Evolutionary conservation across 139 green algal genomes (phyloP), one percentile per base, ranked within the genome.

Genomic region (Chlamydomonas sphaeroides): DNA sequence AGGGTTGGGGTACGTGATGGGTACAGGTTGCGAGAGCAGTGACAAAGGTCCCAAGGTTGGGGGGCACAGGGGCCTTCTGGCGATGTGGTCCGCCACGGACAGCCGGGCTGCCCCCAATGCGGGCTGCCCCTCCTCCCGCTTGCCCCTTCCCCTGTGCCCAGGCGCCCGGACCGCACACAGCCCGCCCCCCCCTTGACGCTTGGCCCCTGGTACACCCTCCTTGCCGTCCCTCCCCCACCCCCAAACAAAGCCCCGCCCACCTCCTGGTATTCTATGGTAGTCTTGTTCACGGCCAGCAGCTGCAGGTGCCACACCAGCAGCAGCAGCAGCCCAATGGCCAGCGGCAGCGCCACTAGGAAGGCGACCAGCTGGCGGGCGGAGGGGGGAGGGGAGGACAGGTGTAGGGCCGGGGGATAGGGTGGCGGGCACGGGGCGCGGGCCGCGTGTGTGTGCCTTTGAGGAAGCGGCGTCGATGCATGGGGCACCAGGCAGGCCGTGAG

Each of bases 231-330:
- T 25, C 41, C 28, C 67, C 28, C 42, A 4, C 28, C 65, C 35
- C 38, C 26, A 33, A 6, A 51, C 39, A 51, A 32, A 18, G 42
- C 15, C 5, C 33, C 49, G 4, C 78, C 2, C 62, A 89, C 92
- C 79, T 96, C 93, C 45, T 95, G 85, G 84, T 93, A 89, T 68
- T 98, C 95, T 42, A 98, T 97, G 14, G 95, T 98, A 0, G 94
- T 98, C 78, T 93, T 93, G 91, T 98, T 98, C 35, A 35, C 75
- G 25, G 86, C 32, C 0, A 92, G 41, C 35, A 98, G 90, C 51
- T 93, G 91, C 42, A 89, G 59, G 68, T 98, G 94, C 94, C 94
- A 98, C 32, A 51, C 68, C 33, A 97, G 86, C 69, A 98, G 91
- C 88, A 95, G 86, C 18, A 90, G 36, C 63, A 96, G 85, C 2